These are phyloP conservation scores for Apiospora rasikravindrae DNA, from an alignment of 2,329 filamentous ascomycete species.

Conservation along the genomic window DNA sequence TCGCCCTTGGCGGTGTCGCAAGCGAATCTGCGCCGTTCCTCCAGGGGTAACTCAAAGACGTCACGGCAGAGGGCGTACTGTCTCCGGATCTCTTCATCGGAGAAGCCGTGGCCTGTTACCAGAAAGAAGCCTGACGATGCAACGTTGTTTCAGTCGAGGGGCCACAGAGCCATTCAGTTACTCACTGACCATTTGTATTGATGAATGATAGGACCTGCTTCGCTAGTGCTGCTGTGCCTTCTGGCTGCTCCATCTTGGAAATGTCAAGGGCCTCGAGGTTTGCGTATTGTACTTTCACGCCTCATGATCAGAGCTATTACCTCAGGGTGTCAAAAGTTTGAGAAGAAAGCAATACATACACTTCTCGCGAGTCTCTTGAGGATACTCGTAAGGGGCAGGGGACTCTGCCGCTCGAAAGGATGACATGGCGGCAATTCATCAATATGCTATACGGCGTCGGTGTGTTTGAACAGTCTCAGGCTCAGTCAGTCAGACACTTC, in stretches of 20 bases:
- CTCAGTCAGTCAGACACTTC: background rate
- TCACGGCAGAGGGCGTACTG: conserved; percentile 28
- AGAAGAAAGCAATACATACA: background rate
- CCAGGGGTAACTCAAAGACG: conserved; percentile 27
- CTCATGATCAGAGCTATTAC: background rate
- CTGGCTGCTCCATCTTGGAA: conserved; percentile 29
- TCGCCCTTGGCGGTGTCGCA: conserved; percentile 33
- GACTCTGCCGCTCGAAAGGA: background rate
- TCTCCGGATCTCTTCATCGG: conserved; percentile 26
- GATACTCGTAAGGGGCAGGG: background rate
- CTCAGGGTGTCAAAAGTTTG: background rate
- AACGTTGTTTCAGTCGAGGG: background rate
- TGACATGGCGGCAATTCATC: background rate
- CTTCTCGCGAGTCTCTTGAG: background rate
- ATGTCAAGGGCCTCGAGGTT: conserved; percentile 34
- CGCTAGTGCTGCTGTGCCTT: conserved; percentile 30
- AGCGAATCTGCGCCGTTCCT: conserved; percentile 27
- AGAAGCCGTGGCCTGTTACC: conserved; percentile 29
- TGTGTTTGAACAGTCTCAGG: background rate
- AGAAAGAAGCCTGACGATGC: conserved; percentile 33
- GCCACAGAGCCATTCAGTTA: background rate
- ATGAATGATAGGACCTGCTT: conserved; percentile 33
- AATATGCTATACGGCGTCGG: too few species aligned
- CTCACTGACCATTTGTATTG: conserved; percentile 31
- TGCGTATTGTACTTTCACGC: conserved; percentile 30